A percentile compares a stretch with the other conserved stretches of the same genome.
Evolutionary conservation across 2,329 filamentous ascomycete species (phyloP).

Genomic region (Aspergillus terreus): DNA sequence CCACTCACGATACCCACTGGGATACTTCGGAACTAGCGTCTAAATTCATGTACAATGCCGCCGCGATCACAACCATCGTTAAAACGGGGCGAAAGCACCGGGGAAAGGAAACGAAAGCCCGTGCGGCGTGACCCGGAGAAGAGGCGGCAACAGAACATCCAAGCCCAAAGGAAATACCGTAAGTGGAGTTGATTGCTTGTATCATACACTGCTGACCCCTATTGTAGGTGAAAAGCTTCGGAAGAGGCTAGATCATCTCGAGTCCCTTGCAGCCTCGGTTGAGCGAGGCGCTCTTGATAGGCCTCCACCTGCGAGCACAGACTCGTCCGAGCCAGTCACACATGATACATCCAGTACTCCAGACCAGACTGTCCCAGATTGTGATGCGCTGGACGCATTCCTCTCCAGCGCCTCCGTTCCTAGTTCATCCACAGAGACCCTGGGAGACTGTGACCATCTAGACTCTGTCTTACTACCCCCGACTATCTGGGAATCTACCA

Average conservation of each 20-base stretch:
- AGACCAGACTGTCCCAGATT: background rate
- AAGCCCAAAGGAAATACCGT: constrained; percentile 20
- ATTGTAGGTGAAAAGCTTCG: constrained; percentile 15
- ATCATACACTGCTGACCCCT: background rate
- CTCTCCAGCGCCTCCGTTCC: background rate
- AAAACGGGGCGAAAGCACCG: background rate
- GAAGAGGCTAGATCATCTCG: constrained; percentile 12
- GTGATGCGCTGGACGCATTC: background rate
- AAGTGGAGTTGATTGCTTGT: background rate
- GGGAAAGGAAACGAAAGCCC: constrained; percentile 13
- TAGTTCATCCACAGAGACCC: background rate
- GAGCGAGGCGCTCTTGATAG: background rate
- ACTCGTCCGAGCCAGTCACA: background rate
- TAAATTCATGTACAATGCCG: background rate
- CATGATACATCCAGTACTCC: background rate
- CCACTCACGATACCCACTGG: too few species aligned
- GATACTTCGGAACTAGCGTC: too few species aligned
- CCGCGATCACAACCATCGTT: background rate
- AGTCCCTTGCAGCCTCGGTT: constrained; percentile 10
- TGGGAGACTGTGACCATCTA: background rate
- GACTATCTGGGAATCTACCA: constrained; percentile 4
- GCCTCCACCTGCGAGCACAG: background rate
- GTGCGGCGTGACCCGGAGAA: constrained; percentile 20
- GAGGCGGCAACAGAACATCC: constrained; percentile 19
- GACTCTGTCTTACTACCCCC: background rate